phyloP scores from a whole-genome alignment of 2,329 filamentous ascomycete species.

The Aspergillus sp. region DNA sequence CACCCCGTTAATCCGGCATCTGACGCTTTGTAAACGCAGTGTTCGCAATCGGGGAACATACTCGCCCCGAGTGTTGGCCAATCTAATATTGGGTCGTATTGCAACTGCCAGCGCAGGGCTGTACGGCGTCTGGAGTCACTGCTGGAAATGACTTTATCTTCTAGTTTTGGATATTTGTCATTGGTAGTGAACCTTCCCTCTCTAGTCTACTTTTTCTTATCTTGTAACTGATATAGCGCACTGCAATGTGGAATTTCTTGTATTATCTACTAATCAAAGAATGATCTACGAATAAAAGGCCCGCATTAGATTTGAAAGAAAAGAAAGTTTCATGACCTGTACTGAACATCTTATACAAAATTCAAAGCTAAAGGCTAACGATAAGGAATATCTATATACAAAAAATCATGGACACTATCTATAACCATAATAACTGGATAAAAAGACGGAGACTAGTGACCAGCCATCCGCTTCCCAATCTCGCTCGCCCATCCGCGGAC shows the following conservation, averaged over 20 bases:
- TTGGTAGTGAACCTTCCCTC: background rate
- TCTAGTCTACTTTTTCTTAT: background rate
- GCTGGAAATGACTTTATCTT: background rate
- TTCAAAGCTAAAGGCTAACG: too few species aligned
- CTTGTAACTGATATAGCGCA: slow-evolving; percentile 2
- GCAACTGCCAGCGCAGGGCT: background rate
- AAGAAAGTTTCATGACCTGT: background rate
- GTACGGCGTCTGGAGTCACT: background rate
- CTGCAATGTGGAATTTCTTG: background rate
- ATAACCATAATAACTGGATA: background rate
- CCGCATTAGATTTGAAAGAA: background rate
- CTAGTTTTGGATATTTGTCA: slow-evolving; percentile 2
- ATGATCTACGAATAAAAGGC: background rate
- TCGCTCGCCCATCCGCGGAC: slow-evolving; percentile 78
- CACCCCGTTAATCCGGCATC: background rate
- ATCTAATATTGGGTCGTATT: background rate
- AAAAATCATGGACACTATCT: background rate
- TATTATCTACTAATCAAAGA: slow-evolving; percentile 5
- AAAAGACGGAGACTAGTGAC: slow-evolving; percentile 12
- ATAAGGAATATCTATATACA: slow-evolving; percentile 2
- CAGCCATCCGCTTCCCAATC: slow-evolving; percentile 75
- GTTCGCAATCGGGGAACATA: background rate
- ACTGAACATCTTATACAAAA: background rate
- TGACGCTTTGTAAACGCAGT: slow-evolving; percentile 1
- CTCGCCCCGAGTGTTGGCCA: background rate